Evolutionary conservation across 2,329 filamentous ascomycete genomes (phyloP), one percentile per base, ranked within the genome.

Genomic region (Aspergillus felis): DNA sequence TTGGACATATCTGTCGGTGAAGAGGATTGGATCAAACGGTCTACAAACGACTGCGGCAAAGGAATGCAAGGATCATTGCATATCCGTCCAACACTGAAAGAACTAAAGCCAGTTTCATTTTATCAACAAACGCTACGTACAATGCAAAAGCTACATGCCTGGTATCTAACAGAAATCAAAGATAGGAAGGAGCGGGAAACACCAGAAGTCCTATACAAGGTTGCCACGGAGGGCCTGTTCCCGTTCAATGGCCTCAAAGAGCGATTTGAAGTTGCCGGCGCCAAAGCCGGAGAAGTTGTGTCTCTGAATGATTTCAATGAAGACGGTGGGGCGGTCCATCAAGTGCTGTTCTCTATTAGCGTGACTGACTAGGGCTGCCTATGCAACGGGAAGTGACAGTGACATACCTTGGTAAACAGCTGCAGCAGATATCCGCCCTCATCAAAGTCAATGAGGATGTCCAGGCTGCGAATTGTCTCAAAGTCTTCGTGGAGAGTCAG

Each of bases 381-480:
- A 7, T 7, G 0, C 14, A 17, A 17, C 17, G 2, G 28, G 35
- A 17, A 47, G 32, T 14, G 29, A 59, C 66, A 47, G 32, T 14
- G 29, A 59, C 66, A 61, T 70, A 77, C 74, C 73, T 91, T 91
- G 32, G 88, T 91, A 74, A 91, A 91, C 35, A 91, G 78, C 71
- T 87, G 85, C 64, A 87, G 63, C 62, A 97, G 75, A 75, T 97
- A 97, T 0, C 93, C 93, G 25, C 85, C 86, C 81, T 96, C 92
- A 67, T 97, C 93, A 68, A 97, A 97, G 77, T 97, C 92, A 69
- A 97, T 94, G 67, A 97, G 77, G 66, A 97, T 96, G 74, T 92
- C 91, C 66, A 97, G 78, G 51, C 81, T 81, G 79, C 90, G 82
- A 53, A 97, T 81, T 20, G 82, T 86, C 54, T 90, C 90, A 64